Evolutionary conservation across 345 rosid genomes (phyloP), one percentile per base, ranked within the genome.

Genomic region (Syzygium oleosum): DNA sequence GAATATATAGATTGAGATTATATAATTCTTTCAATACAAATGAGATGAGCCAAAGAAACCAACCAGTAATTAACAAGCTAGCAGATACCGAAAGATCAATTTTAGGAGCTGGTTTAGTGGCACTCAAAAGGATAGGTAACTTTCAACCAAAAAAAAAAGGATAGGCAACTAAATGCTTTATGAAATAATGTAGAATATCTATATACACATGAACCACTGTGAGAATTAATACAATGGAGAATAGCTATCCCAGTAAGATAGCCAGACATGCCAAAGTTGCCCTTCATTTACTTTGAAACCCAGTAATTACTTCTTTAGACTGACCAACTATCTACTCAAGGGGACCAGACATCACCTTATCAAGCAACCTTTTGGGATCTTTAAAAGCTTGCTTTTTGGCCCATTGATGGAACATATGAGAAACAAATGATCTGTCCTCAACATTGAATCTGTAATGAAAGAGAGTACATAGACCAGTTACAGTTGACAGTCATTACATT

Each of bases 331-430:
- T 38, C 43, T 73, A 17, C 41, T 55, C 25, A 22, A 34, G 21
- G 58, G 51, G 88, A 52, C 43, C 22, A 49, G 84, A 29, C 77
- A 53, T 89, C 79, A 95, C 99, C 95, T 97, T 97, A 92, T 91
- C 93, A 88, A 96, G 93, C 90, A 97, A 92, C 88, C 99, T 96
- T 93, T 90, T 95, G 25, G 99, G 98, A 23, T 94, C 95, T 86
- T 95, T 96, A 90, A 97, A 97, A 68, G 99, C 99, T 89, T 87
- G 90, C 92, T 93, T 97, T 94, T 94, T 97, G 65, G 99, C 99
- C 99, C 99, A 97, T 88, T 92, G 94, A 91, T 93, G 98, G 90
- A 97, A 97, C 88, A 97, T 84, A 90, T 97, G 99, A 59, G 99
- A 96, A 90, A 97, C 94, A 80, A 95, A 89, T 83, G 94, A 93